phyloP scores from a whole-genome alignment of 139 green algal genomes.

The Pseudopediastrum boryanum region DNA sequence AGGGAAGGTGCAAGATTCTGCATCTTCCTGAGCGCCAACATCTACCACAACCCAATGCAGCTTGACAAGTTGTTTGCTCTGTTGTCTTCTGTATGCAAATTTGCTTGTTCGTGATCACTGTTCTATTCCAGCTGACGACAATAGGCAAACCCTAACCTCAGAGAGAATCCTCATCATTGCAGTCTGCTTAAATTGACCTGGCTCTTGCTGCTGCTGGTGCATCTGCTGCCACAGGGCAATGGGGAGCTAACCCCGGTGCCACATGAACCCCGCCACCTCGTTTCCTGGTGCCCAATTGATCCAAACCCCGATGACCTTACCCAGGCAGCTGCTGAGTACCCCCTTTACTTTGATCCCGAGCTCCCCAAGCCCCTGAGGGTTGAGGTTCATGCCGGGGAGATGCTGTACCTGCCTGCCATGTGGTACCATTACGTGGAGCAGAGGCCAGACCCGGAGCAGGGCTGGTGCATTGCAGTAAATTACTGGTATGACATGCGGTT shows the following conservation, averaged over 20 bases:
- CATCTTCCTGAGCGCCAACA: no score
- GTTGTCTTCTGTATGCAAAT: neutral
- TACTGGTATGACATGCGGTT: no score
- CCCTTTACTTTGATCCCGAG: slow-evolving; percentile 45
- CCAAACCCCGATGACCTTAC: slow-evolving; percentile 40
- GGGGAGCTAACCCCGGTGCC: slow-evolving; percentile 28
- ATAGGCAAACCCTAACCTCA: neutral
- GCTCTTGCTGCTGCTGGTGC: slow-evolving; percentile 32
- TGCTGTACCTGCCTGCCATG: slow-evolving; percentile 78
- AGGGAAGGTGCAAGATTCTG: no score
- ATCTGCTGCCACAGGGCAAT: slow-evolving; percentile 1
- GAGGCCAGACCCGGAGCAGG: slow-evolving; percentile 5
- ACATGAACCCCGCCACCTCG: slow-evolving; percentile 19
- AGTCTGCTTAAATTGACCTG: no score
- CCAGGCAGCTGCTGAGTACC: neutral
- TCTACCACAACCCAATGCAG: no score
- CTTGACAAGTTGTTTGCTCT: neutral
- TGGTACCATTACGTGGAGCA: slow-evolving; percentile 78
- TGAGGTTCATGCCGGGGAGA: slow-evolving; percentile 48
- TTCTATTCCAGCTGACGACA: neutral
- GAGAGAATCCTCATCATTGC: neutral
- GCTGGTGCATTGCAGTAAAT: no score
- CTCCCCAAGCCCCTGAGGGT: slow-evolving; percentile 53
- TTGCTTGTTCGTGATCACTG: neutral
- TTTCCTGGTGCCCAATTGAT: slow-evolving; percentile 54